phyloP scores from a whole-genome alignment of 2,329 filamentous ascomycete genomes.

The Aspergillaceae sp. region DNA sequence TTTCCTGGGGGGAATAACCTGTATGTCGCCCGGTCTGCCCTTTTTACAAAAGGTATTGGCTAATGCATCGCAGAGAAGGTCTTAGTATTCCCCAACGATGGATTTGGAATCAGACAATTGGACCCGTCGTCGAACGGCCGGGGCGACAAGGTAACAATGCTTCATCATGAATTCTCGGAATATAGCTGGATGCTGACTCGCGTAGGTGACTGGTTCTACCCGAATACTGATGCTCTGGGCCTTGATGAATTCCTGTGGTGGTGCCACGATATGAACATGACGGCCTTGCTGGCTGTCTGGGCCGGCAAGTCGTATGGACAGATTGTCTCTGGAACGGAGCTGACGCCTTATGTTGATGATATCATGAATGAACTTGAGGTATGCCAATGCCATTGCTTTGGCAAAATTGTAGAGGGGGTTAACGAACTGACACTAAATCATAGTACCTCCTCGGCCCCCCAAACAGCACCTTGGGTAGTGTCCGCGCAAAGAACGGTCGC shows the following conservation, averaged over 20 bases:
- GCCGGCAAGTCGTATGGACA: conserved; percentile 47
- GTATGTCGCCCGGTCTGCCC: conserved; percentile 10
- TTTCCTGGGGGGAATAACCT: conserved; percentile 60
- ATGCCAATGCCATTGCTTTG: background rate
- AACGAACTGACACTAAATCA: background rate
- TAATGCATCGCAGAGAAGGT: conserved; percentile 13
- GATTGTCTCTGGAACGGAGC: conserved; percentile 40
- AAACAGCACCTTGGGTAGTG: conserved; percentile 48
- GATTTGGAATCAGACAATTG: conserved; percentile 39
- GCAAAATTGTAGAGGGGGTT: background rate
- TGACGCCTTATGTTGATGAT: conserved; percentile 50
- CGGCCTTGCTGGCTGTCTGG: conserved; percentile 50
- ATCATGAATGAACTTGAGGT: conserved; percentile 54
- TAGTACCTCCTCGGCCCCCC: conserved; percentile 48
- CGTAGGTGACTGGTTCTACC: conserved; percentile 47
- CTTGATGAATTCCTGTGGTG: conserved; percentile 53
- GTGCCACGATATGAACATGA: conserved; percentile 53
- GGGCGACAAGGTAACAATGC: conserved; percentile 38
- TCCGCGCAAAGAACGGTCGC: conserved; percentile 51
- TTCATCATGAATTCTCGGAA: too few species aligned
- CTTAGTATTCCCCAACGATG: conserved; percentile 21
- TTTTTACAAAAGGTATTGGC: background rate
- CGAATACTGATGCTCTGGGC: conserved; percentile 55
- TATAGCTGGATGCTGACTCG: background rate
- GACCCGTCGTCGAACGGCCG: conserved; percentile 37